Conservation (phyloP, 352 stramenopile species). For the Phytophthora pluvialis region DNA sequence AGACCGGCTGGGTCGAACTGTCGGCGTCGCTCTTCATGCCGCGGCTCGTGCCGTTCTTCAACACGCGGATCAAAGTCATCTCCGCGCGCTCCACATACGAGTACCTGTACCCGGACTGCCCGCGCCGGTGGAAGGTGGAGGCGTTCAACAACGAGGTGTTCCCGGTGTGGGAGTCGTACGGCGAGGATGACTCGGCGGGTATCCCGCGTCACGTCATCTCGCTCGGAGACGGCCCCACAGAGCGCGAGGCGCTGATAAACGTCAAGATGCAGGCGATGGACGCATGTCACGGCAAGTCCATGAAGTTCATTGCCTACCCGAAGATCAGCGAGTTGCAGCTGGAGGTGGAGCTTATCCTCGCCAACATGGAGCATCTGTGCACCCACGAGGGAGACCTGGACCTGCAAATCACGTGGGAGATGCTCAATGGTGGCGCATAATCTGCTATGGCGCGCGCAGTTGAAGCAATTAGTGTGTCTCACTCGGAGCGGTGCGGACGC, state of each 20-base stretch:
- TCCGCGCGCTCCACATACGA: slow-evolving; percentile 92
- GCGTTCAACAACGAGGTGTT: slow-evolving; percentile 90
- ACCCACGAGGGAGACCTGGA: slow-evolving; percentile 85
- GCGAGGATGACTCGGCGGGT: slow-evolving; percentile 49
- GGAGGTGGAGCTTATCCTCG: slow-evolving; percentile 81
- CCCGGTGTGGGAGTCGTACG: slow-evolving; percentile 74
- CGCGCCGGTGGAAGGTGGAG: slow-evolving; percentile 89
- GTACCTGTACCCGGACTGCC: slow-evolving; percentile 85
- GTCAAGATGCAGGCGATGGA: slow-evolving; percentile 86
- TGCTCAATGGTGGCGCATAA: slow-evolving; percentile 67
- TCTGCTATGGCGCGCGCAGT: slow-evolving; percentile 7
- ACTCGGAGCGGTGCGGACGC: background rate
- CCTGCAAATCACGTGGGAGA: slow-evolving; percentile 87
- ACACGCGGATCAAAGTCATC: slow-evolving; percentile 86
- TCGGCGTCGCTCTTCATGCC: slow-evolving; percentile 90
- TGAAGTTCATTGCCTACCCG: slow-evolving; percentile 90
- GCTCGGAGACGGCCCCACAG: slow-evolving; percentile 82
- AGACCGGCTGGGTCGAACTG: slow-evolving; percentile 91
- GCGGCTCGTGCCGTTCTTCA: slow-evolving; percentile 75
- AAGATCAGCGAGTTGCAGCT: slow-evolving; percentile 83
- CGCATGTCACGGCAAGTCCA: slow-evolving; percentile 84
- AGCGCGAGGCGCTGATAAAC: slow-evolving; percentile 86
- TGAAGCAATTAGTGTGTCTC: slow-evolving; percentile 16
- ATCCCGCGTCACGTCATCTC: slow-evolving; percentile 83
- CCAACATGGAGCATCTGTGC: slow-evolving; percentile 83